Evolutionary conservation across 2,329 filamentous ascomycete species (phyloP), one percentile per base, ranked within the genome.

Genomic region (Botryosphaeria agaves): DNA sequence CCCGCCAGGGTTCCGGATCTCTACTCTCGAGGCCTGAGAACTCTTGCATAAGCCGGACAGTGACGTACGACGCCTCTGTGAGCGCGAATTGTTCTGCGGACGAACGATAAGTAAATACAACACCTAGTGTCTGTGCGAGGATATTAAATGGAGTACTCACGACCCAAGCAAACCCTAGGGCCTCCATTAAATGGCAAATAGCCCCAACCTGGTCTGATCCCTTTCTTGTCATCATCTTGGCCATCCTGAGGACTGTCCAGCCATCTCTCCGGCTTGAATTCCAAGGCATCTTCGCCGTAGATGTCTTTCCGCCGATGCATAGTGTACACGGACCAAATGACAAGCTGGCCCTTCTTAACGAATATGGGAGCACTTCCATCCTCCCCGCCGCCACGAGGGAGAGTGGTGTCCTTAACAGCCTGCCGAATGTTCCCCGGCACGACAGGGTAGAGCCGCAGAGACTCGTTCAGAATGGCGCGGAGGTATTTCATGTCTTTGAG

Each of bases 341-440:
- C 59, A 5, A 65, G 52, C 1, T 72, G 72, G 43, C 75, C 70
- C 48, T 79, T 76, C 34, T 68, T 65, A 6, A 83, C 54, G 34
- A 72, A 69, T 2, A 87, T 46, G 0, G 77, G 78, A 26, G 62
- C 55, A 2, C 55, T 50, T 21, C 61, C 61, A 36, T 68, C 60
- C 3, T 53, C 46, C 0, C 64, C 64, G 12, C 64, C 64, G n/a
- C 64, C 82, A 12, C 61, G 59, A 0, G 82, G 82, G 2, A 91
- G 66, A 0, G 72, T 79, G 2, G 81, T 85, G 55, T 85, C 76
- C 34, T 61, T 64, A 8, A 82, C 62, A 8, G 80, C 69, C 18
- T 75, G 58, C 37, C 83, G 75, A 30, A 82, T 66, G 53, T 89
- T 89, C 59, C 78, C 79, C 2, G 82, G 81, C 1, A 89, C 77